phyloP scores from a whole-genome alignment of 306 rosid species.

The Trifolium fragiferum region DNA sequence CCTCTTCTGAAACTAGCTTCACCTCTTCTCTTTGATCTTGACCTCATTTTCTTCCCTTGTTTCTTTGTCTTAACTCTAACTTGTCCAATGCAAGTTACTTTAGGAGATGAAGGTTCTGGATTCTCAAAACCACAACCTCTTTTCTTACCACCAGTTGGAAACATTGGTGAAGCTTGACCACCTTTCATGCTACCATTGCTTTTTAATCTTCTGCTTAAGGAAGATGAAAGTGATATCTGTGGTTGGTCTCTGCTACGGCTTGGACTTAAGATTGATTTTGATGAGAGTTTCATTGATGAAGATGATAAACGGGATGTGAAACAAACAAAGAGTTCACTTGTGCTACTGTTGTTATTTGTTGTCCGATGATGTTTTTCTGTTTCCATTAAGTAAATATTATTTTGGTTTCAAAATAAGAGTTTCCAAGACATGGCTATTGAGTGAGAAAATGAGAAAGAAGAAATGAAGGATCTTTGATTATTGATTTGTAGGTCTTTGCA shows the following conservation, averaged over 20 bases:
- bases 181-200: conserved; percentile 82
- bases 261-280: conserved; percentile 83
- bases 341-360: conserved; percentile 47
- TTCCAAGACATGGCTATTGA: conserved; percentile 36
- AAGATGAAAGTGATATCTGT: conserved; percentile 81
- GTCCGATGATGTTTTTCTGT: conserved; percentile 57
- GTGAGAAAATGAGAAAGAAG: conserved; percentile 4
- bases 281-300: conserved; percentile 86
- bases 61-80: conserved; percentile 91
- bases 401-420: neutral
- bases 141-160: conserved; percentile 74
- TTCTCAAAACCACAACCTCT: conserved; percentile 73
- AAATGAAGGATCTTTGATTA: conserved; percentile 45
- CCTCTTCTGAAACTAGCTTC: conserved; percentile 74
- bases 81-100: conserved; percentile 95
- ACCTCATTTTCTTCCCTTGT: conserved; percentile 83
- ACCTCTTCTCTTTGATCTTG: conserved; percentile 64
- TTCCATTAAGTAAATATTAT: conserved; percentile 45
- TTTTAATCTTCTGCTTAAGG: conserved; percentile 75
- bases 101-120: conserved; percentile 96
- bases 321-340: conserved; percentile 78
- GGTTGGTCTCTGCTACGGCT: conserved; percentile 70
- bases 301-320: conserved; percentile 78
- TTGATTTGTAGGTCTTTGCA: neutral
- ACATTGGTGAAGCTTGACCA: conserved; percentile 94